A percentile compares a stretch with the other conserved stretches of the same genome.
These are phyloP conservation scores for Xylaria longipes DNA, from an alignment of 495 filamentous ascomycete species.

Conservation along the genomic window DNA sequence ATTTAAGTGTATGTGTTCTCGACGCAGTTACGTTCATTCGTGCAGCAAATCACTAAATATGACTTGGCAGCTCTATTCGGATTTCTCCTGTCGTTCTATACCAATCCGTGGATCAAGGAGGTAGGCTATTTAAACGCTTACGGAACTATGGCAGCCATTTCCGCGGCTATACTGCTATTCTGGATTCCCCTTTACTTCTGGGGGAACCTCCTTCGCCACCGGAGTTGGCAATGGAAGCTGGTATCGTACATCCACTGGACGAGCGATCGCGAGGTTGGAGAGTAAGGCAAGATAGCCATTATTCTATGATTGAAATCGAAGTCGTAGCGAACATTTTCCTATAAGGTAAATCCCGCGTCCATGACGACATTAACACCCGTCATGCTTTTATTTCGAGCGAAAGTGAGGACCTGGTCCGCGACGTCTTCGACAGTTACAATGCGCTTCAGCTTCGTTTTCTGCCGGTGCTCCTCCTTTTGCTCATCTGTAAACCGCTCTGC, in stretches of 20 bases:
- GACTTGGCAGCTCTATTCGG: constrained; percentile 52
- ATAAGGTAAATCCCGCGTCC: constrained; percentile 48
- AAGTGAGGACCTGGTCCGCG: constrained; percentile 52
- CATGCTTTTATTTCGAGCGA: constrained; percentile 48
- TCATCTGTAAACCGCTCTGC: constrained; percentile 55
- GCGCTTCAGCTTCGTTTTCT: constrained; percentile 58
- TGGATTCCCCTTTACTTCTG: constrained; percentile 55
- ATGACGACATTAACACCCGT: constrained; percentile 54
- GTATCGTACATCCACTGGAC: constrained; percentile 56
- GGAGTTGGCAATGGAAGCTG: constrained; percentile 54
- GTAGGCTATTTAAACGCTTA: constrained; percentile 58
- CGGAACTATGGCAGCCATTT: constrained; percentile 61
- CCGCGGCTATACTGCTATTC: constrained; percentile 47
- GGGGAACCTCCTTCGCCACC: constrained; percentile 55
- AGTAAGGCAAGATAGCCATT: constrained; percentile 34
- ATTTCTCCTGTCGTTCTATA: constrained; percentile 66
- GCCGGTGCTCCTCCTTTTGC: constrained; percentile 46
- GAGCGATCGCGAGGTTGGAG: constrained; percentile 58
- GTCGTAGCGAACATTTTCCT: constrained; percentile 8
- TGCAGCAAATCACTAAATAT: background rate
- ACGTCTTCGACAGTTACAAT: constrained; percentile 60
- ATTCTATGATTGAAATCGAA: background rate
- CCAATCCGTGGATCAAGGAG: constrained; percentile 62
- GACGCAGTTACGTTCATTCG: background rate
- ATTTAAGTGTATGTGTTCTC: constrained; percentile 52